Percentiles rank a stretch among this genome's conserved stretches.
Evolutionary conservation across 495 filamentous ascomycete species (phyloP).

Genomic region (Neurospora intermedia): DNA sequence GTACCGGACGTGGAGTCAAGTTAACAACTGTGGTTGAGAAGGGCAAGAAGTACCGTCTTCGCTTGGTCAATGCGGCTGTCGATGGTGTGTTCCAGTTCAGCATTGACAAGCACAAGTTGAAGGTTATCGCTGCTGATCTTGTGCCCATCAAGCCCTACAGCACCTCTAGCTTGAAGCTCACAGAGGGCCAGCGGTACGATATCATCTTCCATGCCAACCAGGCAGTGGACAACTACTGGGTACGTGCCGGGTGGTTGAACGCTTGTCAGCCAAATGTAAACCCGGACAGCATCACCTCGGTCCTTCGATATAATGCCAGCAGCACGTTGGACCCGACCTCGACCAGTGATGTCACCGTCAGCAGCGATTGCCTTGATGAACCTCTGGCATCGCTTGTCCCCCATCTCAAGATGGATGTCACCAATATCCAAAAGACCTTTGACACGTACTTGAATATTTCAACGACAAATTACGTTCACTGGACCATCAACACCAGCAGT

Average conservation of each 20-base stretch:
- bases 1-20: slow-evolving; percentile 18
- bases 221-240: slow-evolving; percentile 43
- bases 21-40: slow-evolving; percentile 25
- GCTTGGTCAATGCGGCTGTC: slow-evolving; percentile 42
- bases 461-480: slow-evolving; percentile 14
- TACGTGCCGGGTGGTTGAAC: slow-evolving; percentile 31
- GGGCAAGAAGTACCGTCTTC: slow-evolving; percentile 36
- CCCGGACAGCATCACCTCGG: slow-evolving; percentile 39
- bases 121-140: slow-evolving; percentile 41
- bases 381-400: slow-evolving; percentile 21
- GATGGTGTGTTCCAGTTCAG: slow-evolving; percentile 26
- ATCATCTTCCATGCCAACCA: slow-evolving; percentile 54
- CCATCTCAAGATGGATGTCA: slow-evolving; percentile 20
- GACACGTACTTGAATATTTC: background rate
- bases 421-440: slow-evolving; percentile 6
- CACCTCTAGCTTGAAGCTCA: slow-evolving; percentile 38
- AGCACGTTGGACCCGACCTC: slow-evolving; percentile 24
- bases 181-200: slow-evolving; percentile 57
- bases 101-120: slow-evolving; percentile 42
- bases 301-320: slow-evolving; percentile 41
- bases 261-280: slow-evolving; percentile 30
- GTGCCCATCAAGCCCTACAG: slow-evolving; percentile 41
- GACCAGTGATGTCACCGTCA: slow-evolving; percentile 13
- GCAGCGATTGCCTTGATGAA: slow-evolving; percentile 18
- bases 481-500: slow-evolving; percentile 24